Evolutionary conservation across 805 yeast species (phyloP), one percentile per base, ranked within the genome.

Genomic region (Jamesozyma rosinii): DNA sequence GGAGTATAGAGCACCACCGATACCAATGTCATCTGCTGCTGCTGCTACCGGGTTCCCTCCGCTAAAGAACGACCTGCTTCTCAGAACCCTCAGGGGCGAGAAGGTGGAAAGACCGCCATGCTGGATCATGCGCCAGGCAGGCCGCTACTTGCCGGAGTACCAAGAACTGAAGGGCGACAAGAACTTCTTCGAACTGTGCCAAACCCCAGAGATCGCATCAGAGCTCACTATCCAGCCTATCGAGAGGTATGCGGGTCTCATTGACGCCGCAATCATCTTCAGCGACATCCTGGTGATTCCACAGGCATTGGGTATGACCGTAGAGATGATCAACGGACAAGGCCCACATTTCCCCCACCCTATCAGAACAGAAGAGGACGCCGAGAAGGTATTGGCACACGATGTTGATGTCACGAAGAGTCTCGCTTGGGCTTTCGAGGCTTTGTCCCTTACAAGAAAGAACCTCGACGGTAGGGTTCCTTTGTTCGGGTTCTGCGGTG

Each of bases 61-160:
- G 14, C 69, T 89, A 61, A 76, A 89, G 65, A 92, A 92, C 67
- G 98, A 92, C 59, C 72, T 90, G 57, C 83, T 92, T 31, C 69
- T 92, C 50, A 73, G 98, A 54, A 96, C 97, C 3, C 97, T 97
- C 10, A 72, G 73, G 50, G 97, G 83, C 41, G 95, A 90, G 60
- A 68, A 68, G 47, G 97, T 90, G 34, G 97, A 92, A 66, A 79
- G 98, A 61, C 97, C 98, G 2, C 98, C 98, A 17, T 79, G 92
- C 47, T 92, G 97, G 97, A 83, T 89, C 52, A 88, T 88, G 97
- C 78, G 97, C 66, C 97, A 88, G 69, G 97, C 97, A n/a, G 97
- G 97, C 17, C 74, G 97, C 48, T 88, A 89, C 56, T 68, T 72
- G 30, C 95, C 95, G 24, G 95, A 92, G 61, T 92, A 92, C 61